Percentiles rank a stretch among this genome's conserved stretches.
phyloP scores from a whole-genome alignment of 768 basidiomycete genomes.

The Lactarius tabidus region DNA sequence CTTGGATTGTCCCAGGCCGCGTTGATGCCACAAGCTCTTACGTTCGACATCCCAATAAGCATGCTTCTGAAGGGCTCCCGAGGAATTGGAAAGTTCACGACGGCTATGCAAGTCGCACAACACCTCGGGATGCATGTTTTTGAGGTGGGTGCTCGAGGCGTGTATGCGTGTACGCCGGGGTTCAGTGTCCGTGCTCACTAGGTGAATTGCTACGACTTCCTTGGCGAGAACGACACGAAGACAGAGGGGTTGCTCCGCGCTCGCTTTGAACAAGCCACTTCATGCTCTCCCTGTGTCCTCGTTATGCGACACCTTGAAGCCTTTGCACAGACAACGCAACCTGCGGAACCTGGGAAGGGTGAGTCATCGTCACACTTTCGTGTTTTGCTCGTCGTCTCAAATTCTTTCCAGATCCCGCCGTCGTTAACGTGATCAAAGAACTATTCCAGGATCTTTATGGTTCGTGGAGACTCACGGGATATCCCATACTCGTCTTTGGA shows the following conservation, averaged over 20 bases:
- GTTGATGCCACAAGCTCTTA: conserved; percentile 49
- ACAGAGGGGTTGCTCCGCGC: conserved; percentile 70
- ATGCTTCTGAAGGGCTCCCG: conserved; percentile 74
- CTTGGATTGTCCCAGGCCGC: conserved; percentile 57
- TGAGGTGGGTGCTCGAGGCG: conserved; percentile 47
- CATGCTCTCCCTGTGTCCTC: conserved; percentile 82
- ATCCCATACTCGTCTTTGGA: conserved; percentile 72
- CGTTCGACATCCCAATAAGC: conserved; percentile 62
- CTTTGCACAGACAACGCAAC: conserved; percentile 63
- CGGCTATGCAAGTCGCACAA: conserved; percentile 51
- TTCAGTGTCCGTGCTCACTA: conserved; percentile 31
- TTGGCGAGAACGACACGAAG: conserved; percentile 72
- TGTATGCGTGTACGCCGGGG: conserved; percentile 4
- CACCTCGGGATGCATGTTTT: conserved; percentile 71
- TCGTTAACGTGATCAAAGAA: conserved; percentile 57
- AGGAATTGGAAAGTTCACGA: conserved; percentile 78
- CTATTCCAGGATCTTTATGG: conserved; percentile 54
- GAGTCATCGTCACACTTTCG: conserved; percentile 4
- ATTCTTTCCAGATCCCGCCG: conserved; percentile 46
- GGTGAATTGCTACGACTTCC: conserved; percentile 82
- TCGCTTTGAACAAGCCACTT: conserved; percentile 69
- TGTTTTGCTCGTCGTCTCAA: neutral
- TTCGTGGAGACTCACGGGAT: conserved; percentile 56
- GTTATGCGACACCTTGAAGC: conserved; percentile 80
- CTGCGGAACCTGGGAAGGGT: conserved; percentile 64